Evolutionary conservation across 2,329 filamentous ascomycete species (phyloP).

Genomic region (Camillea tinctor): DNA sequence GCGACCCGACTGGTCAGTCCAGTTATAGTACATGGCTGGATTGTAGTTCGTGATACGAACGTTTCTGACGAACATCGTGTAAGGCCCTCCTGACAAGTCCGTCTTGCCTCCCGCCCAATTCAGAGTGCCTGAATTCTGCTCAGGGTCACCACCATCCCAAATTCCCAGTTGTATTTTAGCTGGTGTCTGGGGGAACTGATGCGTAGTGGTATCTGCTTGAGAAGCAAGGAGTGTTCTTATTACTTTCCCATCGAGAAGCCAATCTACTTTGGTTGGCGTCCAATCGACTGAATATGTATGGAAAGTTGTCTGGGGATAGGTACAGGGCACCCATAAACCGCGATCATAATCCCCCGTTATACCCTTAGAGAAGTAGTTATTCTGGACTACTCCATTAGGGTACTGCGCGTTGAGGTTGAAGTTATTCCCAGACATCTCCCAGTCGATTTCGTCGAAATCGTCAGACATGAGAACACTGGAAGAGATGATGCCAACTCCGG

Average conservation of each 20-base stretch:
- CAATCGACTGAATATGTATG: slow-evolving; percentile 24
- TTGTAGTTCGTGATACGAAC: slow-evolving; percentile 22
- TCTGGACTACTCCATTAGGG: slow-evolving; percentile 16
- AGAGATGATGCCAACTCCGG: slow-evolving; percentile 18
- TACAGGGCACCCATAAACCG: slow-evolving; percentile 7
- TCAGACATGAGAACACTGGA: slow-evolving; percentile 20
- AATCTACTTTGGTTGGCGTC: slow-evolving; percentile 13
- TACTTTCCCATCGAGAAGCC: slow-evolving; percentile 19
- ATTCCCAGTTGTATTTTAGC: slow-evolving; percentile 19
- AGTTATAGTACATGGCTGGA: slow-evolving; percentile 19
- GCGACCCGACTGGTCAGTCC: slow-evolving; percentile 16
- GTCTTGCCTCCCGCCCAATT: slow-evolving; percentile 19
- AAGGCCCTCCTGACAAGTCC: slow-evolving; percentile 15
- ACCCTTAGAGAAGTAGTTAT: slow-evolving; percentile 15
- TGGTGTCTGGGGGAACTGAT: slow-evolving; percentile 19
- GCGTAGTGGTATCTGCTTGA: slow-evolving; percentile 9
- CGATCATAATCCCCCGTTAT: slow-evolving; percentile 15
- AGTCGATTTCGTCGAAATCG: slow-evolving; percentile 22
- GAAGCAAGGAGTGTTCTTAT: slow-evolving; percentile 12
- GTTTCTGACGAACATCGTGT: slow-evolving; percentile 16
- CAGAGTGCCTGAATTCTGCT: slow-evolving; percentile 10
- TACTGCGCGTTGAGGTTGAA: slow-evolving; percentile 15
- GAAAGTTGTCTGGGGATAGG: slow-evolving; percentile 14
- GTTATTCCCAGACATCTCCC: slow-evolving; percentile 23
- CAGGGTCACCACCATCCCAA: slow-evolving; percentile 21